Base-by-base conservation (phyloP, 2,329 filamentous ascomycete genomes). In the Colletotrichum agaves region DNA sequence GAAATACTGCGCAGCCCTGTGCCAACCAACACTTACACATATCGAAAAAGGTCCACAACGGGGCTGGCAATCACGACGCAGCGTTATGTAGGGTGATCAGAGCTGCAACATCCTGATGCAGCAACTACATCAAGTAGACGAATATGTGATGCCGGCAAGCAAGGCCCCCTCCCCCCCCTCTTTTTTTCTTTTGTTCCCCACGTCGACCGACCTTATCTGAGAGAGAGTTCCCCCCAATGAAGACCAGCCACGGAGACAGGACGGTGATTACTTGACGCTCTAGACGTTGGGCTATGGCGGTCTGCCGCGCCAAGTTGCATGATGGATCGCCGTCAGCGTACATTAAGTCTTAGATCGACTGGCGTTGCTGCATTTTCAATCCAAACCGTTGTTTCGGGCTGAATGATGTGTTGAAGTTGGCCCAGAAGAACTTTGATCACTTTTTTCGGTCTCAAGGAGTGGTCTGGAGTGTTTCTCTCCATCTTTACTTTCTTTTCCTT, bases 281-380 rank as follows among this genome's bases (percentile, higher is more conserved):
- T 37, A 46, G 13, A 37, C 23, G 50, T 27, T 15, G 52, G 44
- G 37, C 37, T 31, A 59, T 49, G 56, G 35, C 56, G 46, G 31
- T 37, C 56, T 37, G 56, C 43, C 19, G 35, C 52, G 21, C 15
- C 15, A 11, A 23, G 55, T 63, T 27, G 31, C 44, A 39, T 63
- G 63, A 58, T 52, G 57, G 63, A 67, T 58, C 60, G 44, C 49
- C 60, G 31, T 5, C 39, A 21, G 50, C 60, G 15, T 52, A 39
- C 27, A 33, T 63, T 35, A 41, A 47, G 63, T 27, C 46, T 33
- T 21, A 53, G 44, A 67, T 67, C 52, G 63, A 56, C 8, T 17
- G 35, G 37, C 21, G 27, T 27, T 43, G 43, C 61, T 21, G 44
- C 35, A 63, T 52, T 23, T 61, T 33, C 15, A 15, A 17, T 21